A percentile compares a stretch with the other conserved stretches of the same genome.
Evolutionary conservation across 148 eudicot genomes (phyloP).

Genomic region (Suaeda aralocaspica): DNA sequence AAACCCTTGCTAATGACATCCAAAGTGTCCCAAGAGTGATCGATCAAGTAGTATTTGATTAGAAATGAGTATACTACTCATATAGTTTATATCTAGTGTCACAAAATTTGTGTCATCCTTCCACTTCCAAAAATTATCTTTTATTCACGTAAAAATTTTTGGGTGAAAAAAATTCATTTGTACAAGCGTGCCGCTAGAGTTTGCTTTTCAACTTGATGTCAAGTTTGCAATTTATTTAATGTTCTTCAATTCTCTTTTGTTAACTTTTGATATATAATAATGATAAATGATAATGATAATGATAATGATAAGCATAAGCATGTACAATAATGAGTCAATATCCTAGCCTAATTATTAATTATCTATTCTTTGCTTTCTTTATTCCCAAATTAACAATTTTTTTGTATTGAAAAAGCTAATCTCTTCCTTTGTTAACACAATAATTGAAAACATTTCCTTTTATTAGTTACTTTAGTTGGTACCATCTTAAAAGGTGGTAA

Average conservation of each 20-base stretch:
- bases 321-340: neutral
- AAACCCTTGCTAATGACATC: no score
- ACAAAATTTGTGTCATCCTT: neutral
- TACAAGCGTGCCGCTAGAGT: neutral
- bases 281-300: neutral
- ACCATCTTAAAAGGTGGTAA: no score
- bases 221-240: neutral
- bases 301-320: neutral
- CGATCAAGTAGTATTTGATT: no score
- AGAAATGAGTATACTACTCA: no score
- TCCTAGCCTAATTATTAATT: neutral
- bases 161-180: neutral
- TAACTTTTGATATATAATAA: neutral
- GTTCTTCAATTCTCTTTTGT: neutral
- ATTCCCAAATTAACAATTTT: no score
- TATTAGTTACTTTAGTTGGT: no score
- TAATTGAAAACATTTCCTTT: no score
- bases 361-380: no score
- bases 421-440: no score
- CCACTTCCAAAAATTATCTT: neutral
- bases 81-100: no score
- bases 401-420: no score
- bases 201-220: constrained; percentile 2
- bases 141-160: neutral
- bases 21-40: no score